Evolutionary conservation across 2,329 filamentous ascomycete genomes (phyloP).

Genomic region (Aureobasidium subglaciale): DNA sequence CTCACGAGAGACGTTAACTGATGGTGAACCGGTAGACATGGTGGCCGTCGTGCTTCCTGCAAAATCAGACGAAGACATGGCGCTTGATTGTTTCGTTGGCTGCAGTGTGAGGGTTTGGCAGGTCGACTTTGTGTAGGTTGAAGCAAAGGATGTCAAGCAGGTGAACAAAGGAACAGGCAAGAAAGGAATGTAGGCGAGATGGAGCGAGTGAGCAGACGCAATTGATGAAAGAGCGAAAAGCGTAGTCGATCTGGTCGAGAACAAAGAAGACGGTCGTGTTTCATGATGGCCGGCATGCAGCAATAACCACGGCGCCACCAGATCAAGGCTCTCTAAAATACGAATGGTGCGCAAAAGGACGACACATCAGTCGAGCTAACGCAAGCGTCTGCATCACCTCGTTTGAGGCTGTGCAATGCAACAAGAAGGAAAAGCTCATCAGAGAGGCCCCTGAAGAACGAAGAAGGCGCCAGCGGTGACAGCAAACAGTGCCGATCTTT

Average conservation of each 20-base stretch:
- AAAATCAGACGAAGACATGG: slow-evolving; percentile 10
- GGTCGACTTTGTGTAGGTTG: background rate
- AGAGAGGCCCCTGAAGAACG: background rate
- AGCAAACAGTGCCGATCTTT: background rate
- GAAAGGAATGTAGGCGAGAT: background rate
- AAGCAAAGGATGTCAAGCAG: background rate
- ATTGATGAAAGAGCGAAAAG: background rate
- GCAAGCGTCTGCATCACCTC: background rate
- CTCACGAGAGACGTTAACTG: slow-evolving; percentile 12
- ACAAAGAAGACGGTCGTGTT: slow-evolving; percentile 11
- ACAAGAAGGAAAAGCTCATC: slow-evolving; percentile 7
- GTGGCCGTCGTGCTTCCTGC: slow-evolving; percentile 9
- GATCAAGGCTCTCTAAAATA: background rate
- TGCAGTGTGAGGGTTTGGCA: background rate
- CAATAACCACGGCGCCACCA: slow-evolving; percentile 1
- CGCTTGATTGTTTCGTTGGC: background rate
- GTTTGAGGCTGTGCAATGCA: slow-evolving; percentile 12
- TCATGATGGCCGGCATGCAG: slow-evolving; percentile 8
- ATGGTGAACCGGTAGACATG: slow-evolving; percentile 8
- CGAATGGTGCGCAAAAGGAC: background rate
- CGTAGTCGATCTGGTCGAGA: background rate
- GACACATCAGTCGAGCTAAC: background rate
- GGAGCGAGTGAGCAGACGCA: background rate
- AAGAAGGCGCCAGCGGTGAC: background rate
- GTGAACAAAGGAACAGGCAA: background rate